Evolutionary conservation across 1,284 basidiomycete genomes (phyloP).

Genomic region (Ustilago lituana): DNA sequence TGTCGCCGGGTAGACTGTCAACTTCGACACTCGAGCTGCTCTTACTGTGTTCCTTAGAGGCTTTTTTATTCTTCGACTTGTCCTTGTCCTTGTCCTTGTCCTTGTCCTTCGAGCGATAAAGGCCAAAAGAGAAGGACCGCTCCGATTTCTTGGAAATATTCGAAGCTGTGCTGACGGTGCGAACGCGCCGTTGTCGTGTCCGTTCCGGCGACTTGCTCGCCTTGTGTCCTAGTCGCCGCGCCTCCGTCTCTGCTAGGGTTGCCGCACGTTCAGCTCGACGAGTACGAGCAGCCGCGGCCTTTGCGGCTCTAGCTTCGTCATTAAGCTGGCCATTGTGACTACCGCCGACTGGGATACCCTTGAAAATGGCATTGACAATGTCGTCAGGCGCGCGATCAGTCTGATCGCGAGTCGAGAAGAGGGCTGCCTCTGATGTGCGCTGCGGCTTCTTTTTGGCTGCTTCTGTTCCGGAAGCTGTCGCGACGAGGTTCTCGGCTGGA

Average conservation of each 20-base stretch:
- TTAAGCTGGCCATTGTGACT: constrained; percentile 14
- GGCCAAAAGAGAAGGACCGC: constrained; percentile 33
- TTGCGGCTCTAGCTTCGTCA: constrained; percentile 12
- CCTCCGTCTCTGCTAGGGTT: constrained; percentile 1
- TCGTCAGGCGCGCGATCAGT: constrained; percentile 50
- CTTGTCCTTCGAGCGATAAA: constrained; percentile 11
- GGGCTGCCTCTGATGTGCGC: constrained; percentile 11
- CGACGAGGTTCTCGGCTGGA: constrained; percentile 36
- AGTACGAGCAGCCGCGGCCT: constrained; percentile 3
- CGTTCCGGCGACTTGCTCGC: constrained; percentile 18
- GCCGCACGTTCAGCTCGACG: constrained; percentile 5
- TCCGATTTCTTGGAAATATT: constrained; percentile 42
- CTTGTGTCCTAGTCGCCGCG: neutral
- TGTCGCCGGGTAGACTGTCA: constrained; percentile 5
- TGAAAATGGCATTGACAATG: constrained; percentile 53
- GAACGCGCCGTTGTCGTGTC: constrained; percentile 8
- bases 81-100: constrained; percentile 11
- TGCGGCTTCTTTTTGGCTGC: constrained; percentile 8
- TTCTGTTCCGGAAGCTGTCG: constrained; percentile 14
- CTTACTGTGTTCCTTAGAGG: constrained; percentile 9
- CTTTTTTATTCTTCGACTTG: constrained; percentile 8
- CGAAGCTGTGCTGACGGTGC: constrained; percentile 28
- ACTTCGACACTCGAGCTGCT: constrained; percentile 9
- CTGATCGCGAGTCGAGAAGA: constrained; percentile 29
- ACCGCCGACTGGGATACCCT: constrained; percentile 39